A percentile compares a stretch with the other conserved stretches of the same genome.
Conservation (phyloP, 495 filamentous ascomycete genomes). For the Penicillium salamii region DNA sequence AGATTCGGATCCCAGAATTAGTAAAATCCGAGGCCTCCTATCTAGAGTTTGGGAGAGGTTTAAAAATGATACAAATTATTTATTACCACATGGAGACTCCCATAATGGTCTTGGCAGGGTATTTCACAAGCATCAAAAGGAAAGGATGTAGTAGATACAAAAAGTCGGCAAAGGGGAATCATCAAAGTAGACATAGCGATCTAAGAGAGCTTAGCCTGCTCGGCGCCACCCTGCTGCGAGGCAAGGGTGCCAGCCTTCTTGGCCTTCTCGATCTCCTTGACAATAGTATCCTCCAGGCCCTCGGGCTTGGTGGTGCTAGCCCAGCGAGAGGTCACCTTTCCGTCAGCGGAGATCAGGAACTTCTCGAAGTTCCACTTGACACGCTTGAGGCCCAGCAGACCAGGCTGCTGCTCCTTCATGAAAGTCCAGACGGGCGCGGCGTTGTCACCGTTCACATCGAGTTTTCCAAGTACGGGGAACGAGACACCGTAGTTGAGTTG, state of each 20-base stretch:
- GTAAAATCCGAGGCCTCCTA: background rate
- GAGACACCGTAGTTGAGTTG: constrained; percentile 91
- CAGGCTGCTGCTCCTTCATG: constrained; percentile 83
- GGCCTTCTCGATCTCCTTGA: constrained; percentile 66
- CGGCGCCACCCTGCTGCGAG: constrained; percentile 14
- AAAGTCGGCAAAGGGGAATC: constrained; percentile 7
- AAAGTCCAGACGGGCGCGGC: constrained; percentile 82
- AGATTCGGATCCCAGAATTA: background rate
- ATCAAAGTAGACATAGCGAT: background rate
- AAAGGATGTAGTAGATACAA: constrained; percentile 9
- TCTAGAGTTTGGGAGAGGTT: background rate
- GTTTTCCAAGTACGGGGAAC: constrained; percentile 89
- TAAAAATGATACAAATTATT: background rate
- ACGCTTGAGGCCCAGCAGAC: constrained; percentile 78
- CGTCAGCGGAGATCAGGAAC: constrained; percentile 84
- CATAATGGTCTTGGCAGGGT: background rate
- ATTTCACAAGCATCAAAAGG: background rate
- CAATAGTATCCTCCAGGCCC: constrained; percentile 65
- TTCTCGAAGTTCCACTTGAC: constrained; percentile 99
- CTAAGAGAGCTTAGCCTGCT: constrained; percentile 22
- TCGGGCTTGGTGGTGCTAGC: constrained; percentile 84
- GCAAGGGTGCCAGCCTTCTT: constrained; percentile 31
- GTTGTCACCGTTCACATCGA: constrained; percentile 84
- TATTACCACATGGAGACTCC: background rate
- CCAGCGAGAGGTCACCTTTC: constrained; percentile 78